Percentiles rank a stretch among this genome's conserved stretches.
Evolutionary conservation across 169 alveolate species (phyloP).

Genomic region (Cryptosporidium ryanae): DNA sequence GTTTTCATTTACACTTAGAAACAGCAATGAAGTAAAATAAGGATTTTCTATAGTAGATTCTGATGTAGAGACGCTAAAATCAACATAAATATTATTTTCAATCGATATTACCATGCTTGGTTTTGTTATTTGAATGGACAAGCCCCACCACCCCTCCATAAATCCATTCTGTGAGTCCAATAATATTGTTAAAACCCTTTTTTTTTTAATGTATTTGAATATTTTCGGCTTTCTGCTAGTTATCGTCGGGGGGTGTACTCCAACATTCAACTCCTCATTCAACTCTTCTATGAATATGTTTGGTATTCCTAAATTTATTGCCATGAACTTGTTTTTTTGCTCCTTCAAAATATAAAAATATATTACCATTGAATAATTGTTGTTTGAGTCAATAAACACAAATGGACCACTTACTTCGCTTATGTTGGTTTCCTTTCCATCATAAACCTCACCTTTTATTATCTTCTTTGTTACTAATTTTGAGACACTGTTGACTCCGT

Average conservation of each 20-base stretch:
- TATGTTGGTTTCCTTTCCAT: conserved; percentile 40
- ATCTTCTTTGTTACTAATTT: conserved; percentile 14
- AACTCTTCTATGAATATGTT: conserved; percentile 9
- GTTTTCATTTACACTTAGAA: conserved; percentile 35
- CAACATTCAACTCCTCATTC: conserved; percentile 13
- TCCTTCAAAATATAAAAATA: conserved; percentile 12
- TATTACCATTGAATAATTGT: conserved; percentile 40
- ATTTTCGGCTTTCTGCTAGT: not conserved
- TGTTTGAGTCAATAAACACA: conserved; percentile 17
- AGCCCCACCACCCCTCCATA: conserved; percentile 68
- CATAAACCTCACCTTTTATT: conserved; percentile 40
- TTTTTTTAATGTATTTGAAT: conserved; percentile 1
- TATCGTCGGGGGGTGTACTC: not conserved
- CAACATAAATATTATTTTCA: conserved; percentile 17
- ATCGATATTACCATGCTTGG: conserved; percentile 10
- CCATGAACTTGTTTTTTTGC: conserved; percentile 44
- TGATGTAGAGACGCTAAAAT: conserved; percentile 33
- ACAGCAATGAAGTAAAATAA: conserved; percentile 45
- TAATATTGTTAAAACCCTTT: not conserved
- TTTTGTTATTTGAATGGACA: conserved; percentile 24
- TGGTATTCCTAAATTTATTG: conserved; percentile 45
- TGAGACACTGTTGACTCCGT: not conserved
- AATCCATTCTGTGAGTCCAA: conserved; percentile 51
- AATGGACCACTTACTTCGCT: conserved; percentile 66
- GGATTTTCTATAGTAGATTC: conserved; percentile 33